Conservation (phyloP, 306 rosid species). For the Ceratonia siliqua region DNA sequence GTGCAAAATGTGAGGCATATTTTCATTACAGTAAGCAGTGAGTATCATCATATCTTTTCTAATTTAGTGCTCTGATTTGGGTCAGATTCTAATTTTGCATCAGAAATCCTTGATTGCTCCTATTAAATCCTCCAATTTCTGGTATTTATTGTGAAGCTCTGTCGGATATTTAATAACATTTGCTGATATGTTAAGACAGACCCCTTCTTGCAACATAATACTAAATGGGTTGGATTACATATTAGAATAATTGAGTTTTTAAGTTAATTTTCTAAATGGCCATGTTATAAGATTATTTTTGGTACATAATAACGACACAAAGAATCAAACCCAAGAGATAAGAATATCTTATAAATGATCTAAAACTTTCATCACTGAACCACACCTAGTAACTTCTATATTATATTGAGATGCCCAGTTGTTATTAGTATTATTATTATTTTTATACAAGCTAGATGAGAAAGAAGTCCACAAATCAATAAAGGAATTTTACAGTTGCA, state of each 20-base stretch:
- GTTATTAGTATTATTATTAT: neutral
- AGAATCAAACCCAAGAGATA: no score
- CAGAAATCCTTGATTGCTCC: constrained; percentile 9
- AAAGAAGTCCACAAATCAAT: no score
- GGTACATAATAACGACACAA: no score
- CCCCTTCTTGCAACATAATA: neutral
- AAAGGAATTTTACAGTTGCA: neutral
- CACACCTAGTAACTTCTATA: no score
- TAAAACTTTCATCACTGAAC: no score
- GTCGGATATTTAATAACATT: neutral
- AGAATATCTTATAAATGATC: no score
- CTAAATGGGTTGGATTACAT: neutral
- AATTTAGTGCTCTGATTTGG: constrained; percentile 13
- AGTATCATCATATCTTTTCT: constrained; percentile 17
- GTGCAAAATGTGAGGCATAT: constrained; percentile 17
- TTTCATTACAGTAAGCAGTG: constrained; percentile 26
- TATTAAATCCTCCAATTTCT: constrained; percentile 22
- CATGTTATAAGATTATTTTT: no score
- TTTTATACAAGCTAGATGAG: no score
- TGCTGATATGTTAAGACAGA: neutral
- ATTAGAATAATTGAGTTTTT: neutral
- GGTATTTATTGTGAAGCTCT: constrained; percentile 26
- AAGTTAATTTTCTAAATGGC: neutral
- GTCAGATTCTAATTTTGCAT: constrained; percentile 7
- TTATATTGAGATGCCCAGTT: neutral